Evolutionary conservation across 75 land plant genomes (phyloP).

Genomic region (Cunninghamia lanceolata): DNA sequence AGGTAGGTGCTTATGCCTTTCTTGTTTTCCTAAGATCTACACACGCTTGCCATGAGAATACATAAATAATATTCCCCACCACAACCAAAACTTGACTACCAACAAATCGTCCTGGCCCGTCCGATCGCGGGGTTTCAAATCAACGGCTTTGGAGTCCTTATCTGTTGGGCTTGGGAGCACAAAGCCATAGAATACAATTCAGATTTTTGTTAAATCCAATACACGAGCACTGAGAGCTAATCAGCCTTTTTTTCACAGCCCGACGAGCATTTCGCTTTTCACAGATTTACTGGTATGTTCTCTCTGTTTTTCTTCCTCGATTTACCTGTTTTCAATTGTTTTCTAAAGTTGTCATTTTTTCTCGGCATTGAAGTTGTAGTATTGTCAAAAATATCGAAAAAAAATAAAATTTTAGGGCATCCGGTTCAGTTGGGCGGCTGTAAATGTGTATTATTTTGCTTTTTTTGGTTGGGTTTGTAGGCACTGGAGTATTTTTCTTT

Average conservation of each 20-base stretch:
- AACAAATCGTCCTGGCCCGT: background rate
- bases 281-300: background rate
- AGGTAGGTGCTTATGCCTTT: no score
- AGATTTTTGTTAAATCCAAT: background rate
- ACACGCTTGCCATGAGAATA: no score
- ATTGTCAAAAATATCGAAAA: background rate
- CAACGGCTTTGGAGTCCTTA: background rate
- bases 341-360: background rate
- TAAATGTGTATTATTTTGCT: background rate
- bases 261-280: background rate
- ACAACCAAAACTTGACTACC: background rate
- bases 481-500: background rate
- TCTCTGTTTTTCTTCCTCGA: background rate
- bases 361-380: background rate
- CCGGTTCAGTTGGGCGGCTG: background rate
- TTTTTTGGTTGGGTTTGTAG: background rate
- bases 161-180: background rate
- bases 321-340: background rate
- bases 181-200: background rate
- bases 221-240: background rate
- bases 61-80: background rate
- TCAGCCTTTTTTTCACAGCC: background rate
- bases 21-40: no score
- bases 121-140: background rate
- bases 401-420: background rate